These are phyloP conservation scores for Nannizziopsis barbatae DNA, from an alignment of 2,329 filamentous ascomycete genomes.

Conservation along the genomic window DNA sequence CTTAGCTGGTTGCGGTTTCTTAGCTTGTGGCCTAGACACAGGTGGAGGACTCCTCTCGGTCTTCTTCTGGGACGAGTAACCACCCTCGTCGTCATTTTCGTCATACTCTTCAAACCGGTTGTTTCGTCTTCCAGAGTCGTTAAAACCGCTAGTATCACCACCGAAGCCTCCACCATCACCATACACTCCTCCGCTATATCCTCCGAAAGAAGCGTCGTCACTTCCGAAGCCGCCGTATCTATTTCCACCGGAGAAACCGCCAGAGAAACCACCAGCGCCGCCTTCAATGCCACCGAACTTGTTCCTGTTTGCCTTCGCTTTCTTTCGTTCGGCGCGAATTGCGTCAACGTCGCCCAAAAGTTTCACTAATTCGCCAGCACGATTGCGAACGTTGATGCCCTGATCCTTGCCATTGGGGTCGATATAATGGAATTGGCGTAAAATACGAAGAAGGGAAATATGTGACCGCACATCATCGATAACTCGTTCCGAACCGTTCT, in stretches of 20 bases:
- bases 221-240: conserved; percentile 88
- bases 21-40: conserved; percentile 37
- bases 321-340: conserved; percentile 59
- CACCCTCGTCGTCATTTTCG: conserved; percentile 73
- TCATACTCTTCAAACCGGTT: conserved; percentile 95
- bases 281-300: conserved; percentile 95
- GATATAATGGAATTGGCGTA: conserved; percentile 96
- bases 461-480: conserved; percentile 95
- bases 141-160: conserved; percentile 61
- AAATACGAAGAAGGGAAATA: conserved; percentile 91
- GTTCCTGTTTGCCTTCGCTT: conserved; percentile 76
- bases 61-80: conserved; percentile 43
- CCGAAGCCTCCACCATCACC: conserved; percentile 94
- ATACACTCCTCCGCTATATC: conserved; percentile 66
- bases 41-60: conserved; percentile 30
- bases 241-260: conserved; percentile 45
- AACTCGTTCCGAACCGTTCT: conserved; percentile 93
- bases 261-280: conserved; percentile 46
- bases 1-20: conserved; percentile 50
- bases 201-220: conserved; percentile 54
- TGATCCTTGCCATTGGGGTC: conserved; percentile 95
- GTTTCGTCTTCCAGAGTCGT: conserved; percentile 48
- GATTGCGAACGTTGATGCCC: conserved; percentile 91
- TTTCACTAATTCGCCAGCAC: conserved; percentile 89
- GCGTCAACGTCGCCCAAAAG: conserved; percentile 62